Evolutionary conservation across 2,329 filamentous ascomycete genomes (phyloP), one percentile per base, ranked within the genome.

Genomic region (Fonsecaea multimorphosa): DNA sequence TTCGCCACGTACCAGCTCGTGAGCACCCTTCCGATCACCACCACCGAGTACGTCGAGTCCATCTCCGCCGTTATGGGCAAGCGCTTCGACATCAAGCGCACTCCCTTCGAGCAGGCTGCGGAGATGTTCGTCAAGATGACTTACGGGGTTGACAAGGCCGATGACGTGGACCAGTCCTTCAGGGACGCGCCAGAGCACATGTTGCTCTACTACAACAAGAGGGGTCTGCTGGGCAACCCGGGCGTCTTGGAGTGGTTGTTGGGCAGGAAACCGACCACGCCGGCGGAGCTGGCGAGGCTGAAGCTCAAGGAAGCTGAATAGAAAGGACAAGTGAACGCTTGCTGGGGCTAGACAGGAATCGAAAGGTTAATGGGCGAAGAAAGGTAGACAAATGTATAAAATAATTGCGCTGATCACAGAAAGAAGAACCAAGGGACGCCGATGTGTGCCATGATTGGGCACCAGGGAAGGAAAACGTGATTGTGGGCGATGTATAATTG

Each of bases 171-270:
- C 22, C 29, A 58, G 55, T 5, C 16, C 11, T 38, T 53, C 32
- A 53, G 31, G n/a, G 61, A 64, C 53, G 56, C 22, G 14, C 19
- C 51, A 7, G 64, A 66, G 44, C 44, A 51, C 4, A 44, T 66
- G 29, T n/a, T 66, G 29, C 38, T 63, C 34, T 66, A 63, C 27
- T 66, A 63, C 32, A 57, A 63, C 31, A n/a, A 34, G 3, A 36
- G 60, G n/a, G 60, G 64, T 3, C 8, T 63, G 4, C 24, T 34
- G 12, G 49, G 51, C 3, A 60, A 61, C 29, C 64, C 56, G 12
- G 51, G 55, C 14, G 38, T 66, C n/a, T 49, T 66, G 56, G 60
- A 63, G 52, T 66, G 55, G 64, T 49, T 63, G 60, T 40, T 66
- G 14, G 56, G 60, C 27, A 46, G 60, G 31, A 44, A 31, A 19